phyloP scores from a whole-genome alignment of 306 rosid genomes.

The Pueraria montana region DNA sequence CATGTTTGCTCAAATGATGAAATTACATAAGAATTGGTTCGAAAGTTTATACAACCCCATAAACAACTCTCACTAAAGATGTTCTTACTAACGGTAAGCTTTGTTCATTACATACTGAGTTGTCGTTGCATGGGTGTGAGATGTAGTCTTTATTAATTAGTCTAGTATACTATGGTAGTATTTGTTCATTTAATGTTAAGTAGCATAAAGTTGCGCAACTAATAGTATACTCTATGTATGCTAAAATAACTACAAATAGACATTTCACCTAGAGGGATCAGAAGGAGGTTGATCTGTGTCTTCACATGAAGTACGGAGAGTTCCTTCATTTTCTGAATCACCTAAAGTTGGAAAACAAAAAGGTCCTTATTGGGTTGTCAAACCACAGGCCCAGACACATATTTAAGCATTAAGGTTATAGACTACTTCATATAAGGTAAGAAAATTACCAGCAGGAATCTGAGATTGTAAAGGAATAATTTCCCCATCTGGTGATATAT shows the following conservation, averaged over 20 bases:
- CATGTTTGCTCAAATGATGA: neutral
- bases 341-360: conserved; percentile 47
- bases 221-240: neutral
- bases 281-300: conserved; percentile 73
- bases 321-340: conserved; percentile 60
- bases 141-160: neutral
- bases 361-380: neutral
- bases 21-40: neutral
- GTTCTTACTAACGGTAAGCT: neutral
- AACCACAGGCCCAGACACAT: neutral
- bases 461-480: conserved; percentile 63
- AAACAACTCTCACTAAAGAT: neutral
- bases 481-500: conserved; percentile 73
- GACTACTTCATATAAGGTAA: conserved; percentile 11
- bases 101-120: neutral
- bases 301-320: conserved; percentile 59
- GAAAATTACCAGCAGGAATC: conserved; percentile 62
- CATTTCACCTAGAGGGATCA: conserved; percentile 77
- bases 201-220: neutral
- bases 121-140: neutral
- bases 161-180: neutral
- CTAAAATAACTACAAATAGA: conserved; percentile 28
- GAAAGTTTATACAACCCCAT: neutral
- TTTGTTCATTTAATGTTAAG: neutral
- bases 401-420: neutral